A percentile compares a stretch with the other conserved stretches of the same genome.
phyloP scores from a whole-genome alignment of 495 filamentous ascomycete genomes.

The Xylaria venustula region DNA sequence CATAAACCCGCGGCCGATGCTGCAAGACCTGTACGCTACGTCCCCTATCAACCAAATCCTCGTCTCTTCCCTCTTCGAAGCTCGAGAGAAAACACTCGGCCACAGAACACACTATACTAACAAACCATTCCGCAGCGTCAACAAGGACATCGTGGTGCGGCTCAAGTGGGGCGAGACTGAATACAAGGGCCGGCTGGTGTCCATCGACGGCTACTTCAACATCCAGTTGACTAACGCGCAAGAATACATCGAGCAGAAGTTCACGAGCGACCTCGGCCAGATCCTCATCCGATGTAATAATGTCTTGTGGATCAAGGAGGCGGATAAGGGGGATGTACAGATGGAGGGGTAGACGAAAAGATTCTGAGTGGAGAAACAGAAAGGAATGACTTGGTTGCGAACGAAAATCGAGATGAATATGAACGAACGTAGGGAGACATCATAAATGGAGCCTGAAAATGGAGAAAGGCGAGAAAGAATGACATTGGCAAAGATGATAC shows the following conservation, averaged over 20 bases:
- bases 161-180: slow-evolving; percentile 98
- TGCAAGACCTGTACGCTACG: slow-evolving; percentile 74
- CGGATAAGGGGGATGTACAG: slow-evolving; percentile 61
- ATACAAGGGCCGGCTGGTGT: slow-evolving; percentile 87
- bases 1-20: slow-evolving; percentile 85
- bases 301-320: slow-evolving; percentile 83
- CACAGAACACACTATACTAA: not conserved
- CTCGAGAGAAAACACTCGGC: not conserved
- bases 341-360: slow-evolving; percentile 64
- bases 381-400: too few relatives aligned
- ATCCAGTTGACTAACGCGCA: slow-evolving; percentile 85
- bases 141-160: slow-evolving; percentile 83
- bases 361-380: too few relatives aligned
- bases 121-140: slow-evolving; percentile 57
- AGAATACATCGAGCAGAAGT: slow-evolving; percentile 88
- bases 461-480: not conserved
- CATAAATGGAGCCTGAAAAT: not conserved
- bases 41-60: not conserved
- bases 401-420: not conserved
- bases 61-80: not conserved
- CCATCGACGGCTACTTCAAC: slow-evolving; percentile 98
- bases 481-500: not conserved
- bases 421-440: not conserved
- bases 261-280: slow-evolving; percentile 77
- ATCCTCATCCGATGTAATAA: slow-evolving; percentile 98